These are phyloP conservation scores for Zalaria sp. DNA, from an alignment of 2,329 filamentous ascomycete genomes.

Conservation along the genomic window DNA sequence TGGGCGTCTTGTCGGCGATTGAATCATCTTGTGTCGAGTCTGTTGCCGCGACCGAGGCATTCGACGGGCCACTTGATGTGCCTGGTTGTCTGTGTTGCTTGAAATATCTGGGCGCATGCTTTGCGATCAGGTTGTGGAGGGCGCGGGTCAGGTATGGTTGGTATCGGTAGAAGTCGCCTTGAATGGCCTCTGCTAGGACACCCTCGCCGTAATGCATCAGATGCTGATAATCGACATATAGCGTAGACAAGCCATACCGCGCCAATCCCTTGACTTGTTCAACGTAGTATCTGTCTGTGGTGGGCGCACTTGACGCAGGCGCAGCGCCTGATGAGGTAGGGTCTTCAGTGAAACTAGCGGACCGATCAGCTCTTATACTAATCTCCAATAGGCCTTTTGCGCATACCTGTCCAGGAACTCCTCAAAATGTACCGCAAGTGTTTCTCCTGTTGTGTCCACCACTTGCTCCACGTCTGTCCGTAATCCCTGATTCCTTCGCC, in stretches of 20 bases:
- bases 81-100: constrained; percentile 76
- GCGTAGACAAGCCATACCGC: constrained; percentile 61
- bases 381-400: too few species aligned
- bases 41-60: constrained; percentile 39
- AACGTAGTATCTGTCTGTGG: constrained; percentile 72
- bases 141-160: constrained; percentile 80
- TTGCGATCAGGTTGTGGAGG: constrained; percentile 83
- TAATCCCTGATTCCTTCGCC: constrained; percentile 26
- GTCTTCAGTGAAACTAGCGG: constrained; percentile 1
- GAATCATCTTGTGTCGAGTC: constrained; percentile 45
- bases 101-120: constrained; percentile 90
- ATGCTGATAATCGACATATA: constrained; percentile 81
- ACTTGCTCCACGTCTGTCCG: constrained; percentile 53
- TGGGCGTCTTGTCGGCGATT: constrained; percentile 59
- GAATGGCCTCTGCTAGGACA: constrained; percentile 71
- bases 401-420: constrained; percentile 63
- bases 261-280: constrained; percentile 70
- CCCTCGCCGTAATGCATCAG: constrained; percentile 64
- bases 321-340: constrained; percentile 3
- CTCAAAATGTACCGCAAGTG: constrained; percentile 64
- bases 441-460: constrained; percentile 61
- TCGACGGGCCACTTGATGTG: constrained; percentile 55
- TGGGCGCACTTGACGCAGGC: constrained; percentile 51
- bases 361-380: too few species aligned
- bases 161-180: constrained; percentile 88